Evolutionary conservation across 2,329 filamentous ascomycete species (phyloP), one percentile per base, ranked within the genome.

Genomic region (Byssothecium circinans): DNA sequence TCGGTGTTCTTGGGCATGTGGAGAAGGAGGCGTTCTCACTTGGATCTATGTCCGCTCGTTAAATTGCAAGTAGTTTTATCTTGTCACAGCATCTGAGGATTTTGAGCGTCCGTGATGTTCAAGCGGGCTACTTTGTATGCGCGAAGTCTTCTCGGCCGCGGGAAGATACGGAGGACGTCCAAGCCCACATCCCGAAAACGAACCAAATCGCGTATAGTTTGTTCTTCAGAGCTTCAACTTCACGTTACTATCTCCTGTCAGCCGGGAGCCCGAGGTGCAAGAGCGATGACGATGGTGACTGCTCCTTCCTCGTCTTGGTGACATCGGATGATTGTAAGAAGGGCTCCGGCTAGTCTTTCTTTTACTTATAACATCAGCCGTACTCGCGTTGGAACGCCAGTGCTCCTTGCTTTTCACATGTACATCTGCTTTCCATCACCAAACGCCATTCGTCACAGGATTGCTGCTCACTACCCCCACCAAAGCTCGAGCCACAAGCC

Each of bases 401-500:
- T 27, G 11, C 6, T 11, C 7, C n/a, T n/a, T n/a, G n/a, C n/a
- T n/a, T n/a, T n/a, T n/a, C n/a, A n/a, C n/a, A n/a, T n/a, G n/a
- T n/a, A n/a, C n/a, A n/a, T n/a, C n/a, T n/a, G n/a, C n/a, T n/a
- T n/a, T n/a, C n/a, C n/a, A n/a, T n/a, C n/a, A n/a, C n/a, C n/a
- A 36, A 20, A 17, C 15, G 34, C 29, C 29, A 32, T 8, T 14
- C 29, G 29, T 32, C 29, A 32, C 12, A 32, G 7, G 29, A 25
- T 25, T 25, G 23, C 10, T 25, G 23, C 10, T 25, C 36, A 27
- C 20, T 15, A 39, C 36, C 36, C 36, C 36, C 36, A 39, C 36
- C 22, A 39, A 39, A 25, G 36, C 36, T 39, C 36, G 36, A 39
- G 36, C 36, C 36, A 39, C 22, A 39, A 25, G 36, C 36, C 36